Base-by-base conservation (phyloP, 2,329 filamentous ascomycete species). In the Stemphylium beticola region DNA sequence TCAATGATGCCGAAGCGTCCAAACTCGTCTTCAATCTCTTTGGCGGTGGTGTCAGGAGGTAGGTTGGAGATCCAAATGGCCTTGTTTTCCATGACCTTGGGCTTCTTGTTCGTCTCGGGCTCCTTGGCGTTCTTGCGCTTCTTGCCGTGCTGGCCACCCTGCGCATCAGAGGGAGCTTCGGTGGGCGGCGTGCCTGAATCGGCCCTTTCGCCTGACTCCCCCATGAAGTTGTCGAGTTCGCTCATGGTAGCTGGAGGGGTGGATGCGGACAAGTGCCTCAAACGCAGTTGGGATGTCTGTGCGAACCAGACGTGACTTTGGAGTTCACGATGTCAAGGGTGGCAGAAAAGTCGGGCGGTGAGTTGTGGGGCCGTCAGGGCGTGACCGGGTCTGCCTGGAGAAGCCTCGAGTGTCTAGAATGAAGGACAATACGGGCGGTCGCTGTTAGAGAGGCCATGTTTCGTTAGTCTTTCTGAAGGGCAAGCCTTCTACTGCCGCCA, bases 1-100 rank as follows among this genome's bases (percentile, higher is more conserved):
- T 98, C 93, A 43, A 93, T 92, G 61, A 99, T 93, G 63, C 98
- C 89, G 69, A 86, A 96, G 74, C 91, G 93, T 43, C 88, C 91
- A 79, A 99, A 99, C 24, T 91, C 82, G 20, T 92, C 85, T 63
- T 89, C 84, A 14, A 99, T 86, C 78, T 99, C 95, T 26, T 90
- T 85, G 37, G 88, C 80, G 0, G 89, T 91, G 38, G 86, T 89
- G 73, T 98, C 91, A 34, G 82, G 76, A 0, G 95, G 96, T 4
- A 99, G 84, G 11, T 90, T 91, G 4, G 92, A 96, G 42, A 97
- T 90, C 78, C 93, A 99, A 61, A 99, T 85, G 37, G 93, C 93
- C 5, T 91, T 96, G 74, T 97, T 98, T 65, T 93, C 71, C 65
- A 75, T 60, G 58, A 68, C 61, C 49, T 71, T 71, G 26, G 63